Evolutionary conservation across 108 stramenopile species (phyloP), one percentile per base, ranked within the genome.

Genomic region (Hondaea fermentalgiana): DNA sequence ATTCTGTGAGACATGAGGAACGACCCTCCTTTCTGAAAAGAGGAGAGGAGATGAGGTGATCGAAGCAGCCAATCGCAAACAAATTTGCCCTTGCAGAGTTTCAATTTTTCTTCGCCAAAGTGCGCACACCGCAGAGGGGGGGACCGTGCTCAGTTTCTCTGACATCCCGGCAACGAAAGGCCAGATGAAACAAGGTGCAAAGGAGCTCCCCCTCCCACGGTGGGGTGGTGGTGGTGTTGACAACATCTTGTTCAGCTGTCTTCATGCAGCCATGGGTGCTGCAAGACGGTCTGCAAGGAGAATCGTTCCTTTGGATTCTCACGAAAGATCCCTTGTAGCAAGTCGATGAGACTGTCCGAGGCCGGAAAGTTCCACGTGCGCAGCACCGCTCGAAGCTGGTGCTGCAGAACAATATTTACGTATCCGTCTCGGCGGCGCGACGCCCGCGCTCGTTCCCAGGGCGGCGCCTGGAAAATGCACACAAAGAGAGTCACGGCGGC

Each of bases 401-500:
- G 49, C 51, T 83, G 76, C 51, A 83, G 51, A 21, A 83, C 76
- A 53, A 83, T 83, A 53, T 83, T 83, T 16, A 53, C 51, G 28
- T 53, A 83, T 14, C 76, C 51, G 28, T 83, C 76, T 16, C 76
- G 76, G 8, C 49, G 45, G 3, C 76, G 45, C 25, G 49, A 21
- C 19, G 51, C 76, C 4, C 76, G 19, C 8, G 76, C 76, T 53
- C 76, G 76, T 28, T 83, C 76, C 76, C 76, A 83, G 49, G 76
- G 76, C 6, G 76, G 76, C 3, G 23, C 76, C 51, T 83, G 76
- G 76, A 83, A 83, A 53, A 47, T 83, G 25, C 45, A 53, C 49
- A 83, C 76, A 53, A 83, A 83, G 49, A 83, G 51, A 43, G 76
- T 83, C 45, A 83, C 76, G 6, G 51, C 76, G 51, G 76, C 76